Percentiles rank a stretch among this genome's conserved stretches.
Evolutionary conservation across 805 yeast genomes (phyloP).

Genomic region (Metschnikowia vanudenii): DNA sequence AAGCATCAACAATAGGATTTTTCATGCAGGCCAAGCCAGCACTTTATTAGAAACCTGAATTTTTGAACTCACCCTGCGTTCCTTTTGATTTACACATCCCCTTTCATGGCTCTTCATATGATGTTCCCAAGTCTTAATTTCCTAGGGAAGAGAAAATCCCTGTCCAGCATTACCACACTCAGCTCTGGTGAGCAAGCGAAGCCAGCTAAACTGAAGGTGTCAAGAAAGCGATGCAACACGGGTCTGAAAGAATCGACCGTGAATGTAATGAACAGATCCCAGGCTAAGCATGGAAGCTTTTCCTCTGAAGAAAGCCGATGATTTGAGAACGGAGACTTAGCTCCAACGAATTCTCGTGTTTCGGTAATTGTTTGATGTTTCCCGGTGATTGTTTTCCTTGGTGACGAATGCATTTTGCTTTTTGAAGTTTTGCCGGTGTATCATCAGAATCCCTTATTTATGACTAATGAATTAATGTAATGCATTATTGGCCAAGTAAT

Average conservation of each 20-base stretch:
- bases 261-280: conserved; percentile 10
- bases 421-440: no score
- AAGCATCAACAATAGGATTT: no score
- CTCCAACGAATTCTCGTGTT: not conserved
- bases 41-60: no score
- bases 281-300: conserved; percentile 6
- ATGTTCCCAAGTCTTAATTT: conserved; percentile 5
- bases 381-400: no score
- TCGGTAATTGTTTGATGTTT: no score
- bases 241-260: conserved; percentile 1
- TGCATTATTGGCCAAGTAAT: not conserved
- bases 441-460: no score
- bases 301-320: conserved; percentile 5
- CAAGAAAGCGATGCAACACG: not conserved
- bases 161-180: conserved; percentile 5
- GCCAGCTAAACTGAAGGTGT: not conserved
- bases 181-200: not conserved
- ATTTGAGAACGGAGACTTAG: no score
- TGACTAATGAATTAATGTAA: conserved; percentile 9
- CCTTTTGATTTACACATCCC: not conserved
- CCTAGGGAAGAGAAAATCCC: conserved; percentile 6
- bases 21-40: not conserved
- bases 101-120: not conserved
- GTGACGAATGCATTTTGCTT: no score
- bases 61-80: no score